Evolutionary conservation across 1,284 basidiomycete species (phyloP), one percentile per base, ranked within the genome.

Genomic region (Austroboletus niveus): DNA sequence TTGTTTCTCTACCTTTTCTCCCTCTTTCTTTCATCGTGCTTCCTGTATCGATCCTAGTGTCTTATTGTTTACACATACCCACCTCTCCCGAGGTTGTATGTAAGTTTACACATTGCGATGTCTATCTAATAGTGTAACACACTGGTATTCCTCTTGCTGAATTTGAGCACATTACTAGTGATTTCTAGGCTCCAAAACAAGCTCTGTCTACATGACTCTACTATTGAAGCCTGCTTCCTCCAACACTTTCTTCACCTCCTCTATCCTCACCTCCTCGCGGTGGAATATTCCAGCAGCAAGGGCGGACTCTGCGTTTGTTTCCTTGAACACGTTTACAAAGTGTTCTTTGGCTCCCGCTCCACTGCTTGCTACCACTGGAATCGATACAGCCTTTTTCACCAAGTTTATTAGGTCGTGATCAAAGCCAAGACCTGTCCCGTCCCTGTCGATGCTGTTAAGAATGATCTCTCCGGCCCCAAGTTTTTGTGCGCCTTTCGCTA

Each of bases 241-340:
- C 58, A 94, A 65, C 6, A 73, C 71, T 34, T 70, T 68, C 72
- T 94, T 95, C 48, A 94, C 86, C 51, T 90, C 82, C 15, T 66
- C 62, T 55, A 92, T 90, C 24, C 65, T 69, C 6, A 98, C 93
- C 69, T 98, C 90, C 52, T 81, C 82, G 32, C 97, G 78, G 72
- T 99, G 97, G 74, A 99, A 99, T 61, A 99, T 98, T 5, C 97
- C 97, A 15, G 97, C 97, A 5, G 97, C 97, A 50, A 99, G 73
- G 1, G 92, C 97, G 32, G 97, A 94, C 72, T 99, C 97, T 1
- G 87, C 93, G 4, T 74, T 77, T 5, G 92, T 94, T 61, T 80
- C 73, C 51, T 75, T 67, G 69, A 98, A 98, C 17, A 97, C 89
- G 49, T 94, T 81, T 31, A 85, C 80, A 69, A 99, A 99, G 72